Evolutionary conservation across 2,329 filamentous ascomycete genomes (phyloP), one percentile per base, ranked within the genome.

Genomic region (Tolypocladium capitatum): DNA sequence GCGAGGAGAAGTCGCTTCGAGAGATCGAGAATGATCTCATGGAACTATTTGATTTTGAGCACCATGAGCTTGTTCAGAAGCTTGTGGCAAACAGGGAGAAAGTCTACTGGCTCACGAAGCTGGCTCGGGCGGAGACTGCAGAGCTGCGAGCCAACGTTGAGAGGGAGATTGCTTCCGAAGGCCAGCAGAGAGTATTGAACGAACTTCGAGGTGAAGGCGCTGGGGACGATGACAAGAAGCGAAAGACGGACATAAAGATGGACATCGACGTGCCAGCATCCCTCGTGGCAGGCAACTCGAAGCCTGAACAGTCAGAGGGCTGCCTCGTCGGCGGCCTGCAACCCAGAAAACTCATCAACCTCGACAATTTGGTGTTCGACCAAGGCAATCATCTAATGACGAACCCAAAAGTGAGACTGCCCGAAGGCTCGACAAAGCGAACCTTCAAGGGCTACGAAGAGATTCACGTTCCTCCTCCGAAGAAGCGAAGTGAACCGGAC

Each of bases 331-430:
- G 90, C 47, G 89, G 88, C 14, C 72, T 98, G 34, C 86, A 92
- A 58, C 92, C 94, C 2, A 83, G 83, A 55, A 87, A 86, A 61
- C 70, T 88, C 41, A 88, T 98, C 63, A 97, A 97, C 62, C 73
- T 98, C 46, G 91, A 98, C 49, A 97, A 97, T 58, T 78, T 98
- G 32, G 78, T 96, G 35, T 98, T 98, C 62, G 92, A 97, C 57
- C 91, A 97, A 67, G 92, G 92, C 46, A 98, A 97, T 59, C 92
- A 98, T 70, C 75, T 98, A 40, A 98, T 97, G 91, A 97, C 92
- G n/a, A 98, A 98, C 58, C 86, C 89, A 7, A 96, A 89, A 61
- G 92, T 98, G 43, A 84, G 86, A 53, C 75, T 98, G 20, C 92
- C 92, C 0, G 88, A 95, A 62, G 92, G 92, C 11, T 95, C 92